Base-by-base conservation (phyloP, 257 asterid species). In the Lithospermum erythrorhizon region DNA sequence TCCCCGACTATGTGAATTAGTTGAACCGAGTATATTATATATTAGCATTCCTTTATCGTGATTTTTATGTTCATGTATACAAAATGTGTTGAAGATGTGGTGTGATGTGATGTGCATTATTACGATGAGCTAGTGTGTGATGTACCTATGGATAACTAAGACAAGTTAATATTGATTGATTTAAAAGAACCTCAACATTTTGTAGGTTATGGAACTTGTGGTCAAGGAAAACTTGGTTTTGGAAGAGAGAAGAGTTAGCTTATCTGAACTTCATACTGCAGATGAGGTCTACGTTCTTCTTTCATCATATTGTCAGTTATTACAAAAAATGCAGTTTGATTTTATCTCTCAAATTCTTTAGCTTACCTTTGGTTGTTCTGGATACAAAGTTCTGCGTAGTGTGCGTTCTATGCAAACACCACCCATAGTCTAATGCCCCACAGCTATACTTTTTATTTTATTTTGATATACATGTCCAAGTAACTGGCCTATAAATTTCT, bases 181-280 rank as follows among this genome's bases (percentile, higher is more conserved):
- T 56, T 15, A 41, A 14, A 41, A 41, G 49, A 41, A 13, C 49
- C 49, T 41, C 35, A n/a, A 29, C 3, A 6, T 9, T 65, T 45
- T 72, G 61, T 85, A 89, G 97, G 91, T 89, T 4, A 89, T 89
- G 79, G 87, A 81, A 25, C 87, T 89, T 58, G 81, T 73, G 53
- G 61, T 65, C 53, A 71, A 79, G 73, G 97, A 89, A 70, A 75
- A 73, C 25, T 65, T 86, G 63, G 76, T 66, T 65, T 57, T 81
- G 59, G 81, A 63, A 22, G 97, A 89, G 76, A 82, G 95, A 13
- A 81, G 86, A 10, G 73, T 89, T 47, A 86, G 89, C 72, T 71
- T 89, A 70, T 86, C 97, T 15, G 97, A 89, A 83, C 82, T 89
- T 74, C 90, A 89, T 70, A 82, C 91, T 49, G 97, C 95, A 55